A percentile compares a stretch with the other conserved stretches of the same genome.
Evolutionary conservation across 257 asterid species (phyloP).

Genomic region (Fraxinus anomala): DNA sequence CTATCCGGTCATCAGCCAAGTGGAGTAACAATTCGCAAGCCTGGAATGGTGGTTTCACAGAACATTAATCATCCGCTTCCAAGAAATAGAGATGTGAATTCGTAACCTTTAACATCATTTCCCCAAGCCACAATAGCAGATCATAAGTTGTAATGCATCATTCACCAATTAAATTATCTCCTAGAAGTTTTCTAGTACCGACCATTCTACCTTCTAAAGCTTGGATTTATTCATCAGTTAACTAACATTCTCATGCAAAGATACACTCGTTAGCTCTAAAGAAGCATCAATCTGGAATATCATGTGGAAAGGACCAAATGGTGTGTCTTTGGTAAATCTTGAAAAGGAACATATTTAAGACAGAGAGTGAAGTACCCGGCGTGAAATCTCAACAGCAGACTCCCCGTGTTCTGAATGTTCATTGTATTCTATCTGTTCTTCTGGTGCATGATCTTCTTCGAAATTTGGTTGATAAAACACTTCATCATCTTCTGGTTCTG

Average conservation of each 20-base stretch:
- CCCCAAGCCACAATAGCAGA: constrained; percentile 14
- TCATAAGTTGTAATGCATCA: constrained; percentile 10
- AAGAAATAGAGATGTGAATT: background rate
- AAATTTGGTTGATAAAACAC: constrained; percentile 57
- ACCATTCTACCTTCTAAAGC: background rate
- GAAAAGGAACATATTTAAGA: constrained; percentile 11
- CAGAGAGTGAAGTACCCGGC: constrained; percentile 56
- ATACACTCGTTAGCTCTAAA: constrained; percentile 6
- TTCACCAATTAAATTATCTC: background rate
- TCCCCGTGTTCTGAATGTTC: constrained; percentile 58
- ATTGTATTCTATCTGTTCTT: constrained; percentile 45
- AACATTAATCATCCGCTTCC: constrained; percentile 3
- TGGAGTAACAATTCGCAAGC: background rate
- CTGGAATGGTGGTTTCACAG: background rate
- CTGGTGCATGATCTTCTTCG: constrained; percentile 60
- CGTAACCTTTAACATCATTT: background rate
- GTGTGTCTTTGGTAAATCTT: constrained; percentile 10
- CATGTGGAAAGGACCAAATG: constrained; percentile 12
- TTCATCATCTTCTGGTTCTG: constrained; percentile 91
- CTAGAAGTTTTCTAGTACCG: background rate
- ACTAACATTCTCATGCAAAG: background rate
- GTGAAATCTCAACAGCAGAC: constrained; percentile 56
- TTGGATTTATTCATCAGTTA: background rate
- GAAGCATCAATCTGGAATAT: constrained; percentile 13
- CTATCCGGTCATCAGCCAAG: constrained; percentile 16